Evolutionary conservation across 2,329 filamentous ascomycete species (phyloP).

Genomic region (Talaromyces marneffei): DNA sequence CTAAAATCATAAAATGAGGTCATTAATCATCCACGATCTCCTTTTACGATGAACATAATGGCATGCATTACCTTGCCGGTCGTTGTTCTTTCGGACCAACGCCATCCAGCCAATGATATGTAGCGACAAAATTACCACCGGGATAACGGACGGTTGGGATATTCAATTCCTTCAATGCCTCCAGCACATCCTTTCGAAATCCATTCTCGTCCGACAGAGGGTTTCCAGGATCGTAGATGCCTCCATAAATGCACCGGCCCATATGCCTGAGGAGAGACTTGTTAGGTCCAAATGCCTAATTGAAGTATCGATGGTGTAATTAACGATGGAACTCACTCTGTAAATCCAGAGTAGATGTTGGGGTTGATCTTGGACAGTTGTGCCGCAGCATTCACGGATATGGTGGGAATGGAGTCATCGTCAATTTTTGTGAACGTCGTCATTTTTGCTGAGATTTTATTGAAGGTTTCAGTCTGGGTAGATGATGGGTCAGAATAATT

Average conservation of each 20-base stretch:
- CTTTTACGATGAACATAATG: neutral
- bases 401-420: constrained; percentile 56
- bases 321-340: constrained; percentile 54
- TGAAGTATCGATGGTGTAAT: neutral
- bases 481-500: neutral
- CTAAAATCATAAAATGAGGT: constrained; percentile 28
- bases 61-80: constrained; percentile 45
- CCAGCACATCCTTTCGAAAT: constrained; percentile 73
- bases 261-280: constrained; percentile 57
- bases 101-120: constrained; percentile 80
- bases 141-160: constrained; percentile 75
- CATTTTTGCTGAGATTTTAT: constrained; percentile 43
- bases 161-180: constrained; percentile 65
- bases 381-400: constrained; percentile 60
- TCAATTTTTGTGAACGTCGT: constrained; percentile 65
- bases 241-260: constrained; percentile 82
- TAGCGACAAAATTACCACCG: constrained; percentile 77
- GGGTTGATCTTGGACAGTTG: constrained; percentile 68
- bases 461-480: neutral
- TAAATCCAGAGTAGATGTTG: constrained; percentile 79
- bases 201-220: constrained; percentile 67
- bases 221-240: constrained; percentile 74
- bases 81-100: constrained; percentile 67
- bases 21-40: neutral
- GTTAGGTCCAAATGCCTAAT: neutral